These are phyloP conservation scores for Chlorella sp. DNA, from an alignment of 139 green algal genomes.

Conservation along the genomic window DNA sequence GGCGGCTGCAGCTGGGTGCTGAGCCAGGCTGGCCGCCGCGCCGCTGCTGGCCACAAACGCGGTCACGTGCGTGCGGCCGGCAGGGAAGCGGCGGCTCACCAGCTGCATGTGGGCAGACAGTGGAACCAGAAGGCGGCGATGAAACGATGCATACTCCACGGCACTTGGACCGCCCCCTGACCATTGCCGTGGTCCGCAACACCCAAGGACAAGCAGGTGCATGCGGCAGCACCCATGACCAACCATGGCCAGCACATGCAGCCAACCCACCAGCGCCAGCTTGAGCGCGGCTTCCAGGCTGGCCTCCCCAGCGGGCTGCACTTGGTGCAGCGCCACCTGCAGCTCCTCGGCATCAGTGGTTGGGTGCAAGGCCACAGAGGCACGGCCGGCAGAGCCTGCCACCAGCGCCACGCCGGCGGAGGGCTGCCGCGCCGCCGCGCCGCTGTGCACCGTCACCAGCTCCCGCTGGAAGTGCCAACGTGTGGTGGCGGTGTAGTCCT, in stretches of 20 bases:
- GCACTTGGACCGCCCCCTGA: no score
- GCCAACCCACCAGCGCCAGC: slow-evolving; percentile 22
- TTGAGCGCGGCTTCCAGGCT: slow-evolving; percentile 18
- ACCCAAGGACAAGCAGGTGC: no score
- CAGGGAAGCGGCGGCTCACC: slow-evolving; percentile 7
- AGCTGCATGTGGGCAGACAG: slow-evolving; percentile 5
- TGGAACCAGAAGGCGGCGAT: no score
- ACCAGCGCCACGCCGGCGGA: slow-evolving; percentile 7
- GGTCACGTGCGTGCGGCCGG: slow-evolving; percentile 17
- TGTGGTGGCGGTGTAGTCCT: slow-evolving; percentile 7
- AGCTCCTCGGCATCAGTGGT: not conserved
- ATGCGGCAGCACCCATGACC: no score
- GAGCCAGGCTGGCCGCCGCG: not conserved
- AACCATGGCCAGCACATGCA: not conserved
- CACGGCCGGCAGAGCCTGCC: not conserved
- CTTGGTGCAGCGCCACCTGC: slow-evolving; percentile 5
- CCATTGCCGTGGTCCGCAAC: no score
- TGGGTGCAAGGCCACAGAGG: slow-evolving; percentile 15
- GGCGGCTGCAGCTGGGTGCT: not conserved
- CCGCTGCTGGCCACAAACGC: slow-evolving; percentile 20
- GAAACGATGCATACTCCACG: no score
- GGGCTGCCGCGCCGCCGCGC: not conserved
- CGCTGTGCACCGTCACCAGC: slow-evolving; percentile 1
- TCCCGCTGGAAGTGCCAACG: slow-evolving; percentile 22
- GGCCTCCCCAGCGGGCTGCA: not conserved